Evolutionary conservation across 306 rosid species (phyloP).

Genomic region (Cucumis sativus): Cucumber_9930_V3 NC_026656.2:19329501-19330000

Average conservation of each 20-base stretch:
- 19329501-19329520: neutral
- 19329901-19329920: no score
- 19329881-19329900: no score
- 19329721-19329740: neutral
- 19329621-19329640: neutral
- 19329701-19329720: neutral
- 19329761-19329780: neutral
- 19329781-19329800: neutral
- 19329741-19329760: neutral
- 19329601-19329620: slow-evolving; percentile 56
- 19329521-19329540: neutral
- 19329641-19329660: no score
- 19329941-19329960: no score
- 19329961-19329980: no score
- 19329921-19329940: no score
- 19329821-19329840: neutral
- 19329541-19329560: neutral
- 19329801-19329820: neutral
- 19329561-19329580: slow-evolving; percentile 93
- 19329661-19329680: no score
- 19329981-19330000: no score
- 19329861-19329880: no score
- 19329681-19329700: no score
- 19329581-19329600: slow-evolving; percentile 56
- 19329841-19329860: no score